These are phyloP conservation scores for Microdochium nivale DNA, from an alignment of 2,329 filamentous ascomycete species.

Conservation along the genomic window DNA sequence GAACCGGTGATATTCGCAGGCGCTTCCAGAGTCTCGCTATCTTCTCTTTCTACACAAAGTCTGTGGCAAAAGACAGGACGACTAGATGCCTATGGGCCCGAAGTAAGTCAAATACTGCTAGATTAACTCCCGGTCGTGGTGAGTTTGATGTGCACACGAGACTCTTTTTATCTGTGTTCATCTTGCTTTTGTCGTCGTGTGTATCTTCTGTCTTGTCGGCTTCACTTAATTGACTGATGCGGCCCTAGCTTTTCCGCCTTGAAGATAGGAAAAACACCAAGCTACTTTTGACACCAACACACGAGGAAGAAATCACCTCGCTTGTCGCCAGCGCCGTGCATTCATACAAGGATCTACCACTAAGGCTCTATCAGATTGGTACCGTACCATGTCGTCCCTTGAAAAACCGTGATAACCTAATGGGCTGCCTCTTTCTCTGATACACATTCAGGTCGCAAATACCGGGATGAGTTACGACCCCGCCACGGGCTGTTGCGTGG, in stretches of 20 bases:
- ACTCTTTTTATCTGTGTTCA: not conserved
- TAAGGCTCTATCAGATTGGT: conserved; percentile 88
- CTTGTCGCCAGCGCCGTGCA: conserved; percentile 65
- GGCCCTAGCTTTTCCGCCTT: conserved; percentile 64
- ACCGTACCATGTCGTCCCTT: conserved; percentile 6
- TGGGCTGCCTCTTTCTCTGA: not conserved
- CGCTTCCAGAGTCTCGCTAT: conserved; percentile 74
- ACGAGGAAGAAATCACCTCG: conserved; percentile 91
- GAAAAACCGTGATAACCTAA: no score
- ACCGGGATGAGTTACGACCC: conserved; percentile 84
- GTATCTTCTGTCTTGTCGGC: no score
- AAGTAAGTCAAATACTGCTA: conserved; percentile 41
- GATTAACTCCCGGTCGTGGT: no score
- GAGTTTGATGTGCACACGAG: no score
- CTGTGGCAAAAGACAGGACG: conserved; percentile 82
- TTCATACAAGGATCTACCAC: conserved; percentile 78
- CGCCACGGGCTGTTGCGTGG: conserved; percentile 80
- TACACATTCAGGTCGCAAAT: conserved; percentile 63
- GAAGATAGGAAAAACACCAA: conserved; percentile 66
- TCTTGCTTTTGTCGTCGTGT: not conserved
- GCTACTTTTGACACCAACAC: conserved; percentile 81
- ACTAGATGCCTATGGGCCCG: conserved; percentile 60
- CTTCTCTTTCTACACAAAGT: conserved; percentile 75
- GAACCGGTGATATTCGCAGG: conserved; percentile 29
- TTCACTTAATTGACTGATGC: conserved; percentile 15